These are phyloP conservation scores for Daldinia concentrica DNA, from an alignment of 495 filamentous ascomycete species.

Conservation along the genomic window DNA sequence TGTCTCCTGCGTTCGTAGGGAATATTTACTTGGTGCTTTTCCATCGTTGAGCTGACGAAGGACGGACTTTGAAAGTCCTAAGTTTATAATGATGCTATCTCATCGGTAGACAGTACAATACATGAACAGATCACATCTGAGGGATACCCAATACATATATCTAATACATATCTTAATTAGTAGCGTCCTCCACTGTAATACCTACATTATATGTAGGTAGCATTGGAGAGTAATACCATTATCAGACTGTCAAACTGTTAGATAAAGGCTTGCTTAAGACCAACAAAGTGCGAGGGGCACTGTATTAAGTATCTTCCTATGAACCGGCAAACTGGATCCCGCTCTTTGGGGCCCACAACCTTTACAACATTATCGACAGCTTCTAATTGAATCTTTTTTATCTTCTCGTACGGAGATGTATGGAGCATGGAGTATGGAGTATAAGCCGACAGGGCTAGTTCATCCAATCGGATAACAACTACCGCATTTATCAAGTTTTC, in stretches of 20 bases:
- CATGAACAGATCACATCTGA: neutral
- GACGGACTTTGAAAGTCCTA: neutral
- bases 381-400: neutral
- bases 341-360: neutral
- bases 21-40: slow-evolving; percentile 12
- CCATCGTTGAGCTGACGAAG: slow-evolving; percentile 12
- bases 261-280: neutral
- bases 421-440: slow-evolving; percentile 1
- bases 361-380: neutral
- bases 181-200: neutral
- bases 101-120: neutral
- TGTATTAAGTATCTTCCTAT: neutral
- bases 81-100: neutral
- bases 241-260: neutral
- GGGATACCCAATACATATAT: neutral
- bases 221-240: no score
- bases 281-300: neutral
- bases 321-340: neutral
- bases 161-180: neutral
- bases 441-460: neutral
- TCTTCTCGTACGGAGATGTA: neutral
- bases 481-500: neutral
- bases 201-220: no score
- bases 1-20: neutral
- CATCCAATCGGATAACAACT: neutral